phyloP scores from a whole-genome alignment of 306 rosid species.

The Prunus salicina region DNA sequence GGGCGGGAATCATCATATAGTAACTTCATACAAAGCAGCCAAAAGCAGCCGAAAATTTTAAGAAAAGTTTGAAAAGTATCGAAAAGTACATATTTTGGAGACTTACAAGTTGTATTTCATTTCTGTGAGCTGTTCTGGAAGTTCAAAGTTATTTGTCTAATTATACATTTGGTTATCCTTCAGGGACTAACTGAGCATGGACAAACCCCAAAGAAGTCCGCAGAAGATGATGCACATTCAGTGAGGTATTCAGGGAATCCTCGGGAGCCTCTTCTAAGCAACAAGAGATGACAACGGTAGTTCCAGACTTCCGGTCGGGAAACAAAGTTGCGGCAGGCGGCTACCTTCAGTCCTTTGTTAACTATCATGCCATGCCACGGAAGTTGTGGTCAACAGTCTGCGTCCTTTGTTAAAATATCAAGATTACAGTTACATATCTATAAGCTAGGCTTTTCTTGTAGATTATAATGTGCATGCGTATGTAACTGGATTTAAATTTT shows the following conservation, averaged over 20 bases:
- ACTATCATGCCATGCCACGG: neutral
- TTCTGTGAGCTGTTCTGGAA: neutral
- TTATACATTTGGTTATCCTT: slow-evolving; percentile 19
- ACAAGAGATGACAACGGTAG: slow-evolving; percentile 16
- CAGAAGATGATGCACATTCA: slow-evolving; percentile 27
- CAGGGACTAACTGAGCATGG: slow-evolving; percentile 56
- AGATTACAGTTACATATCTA: neutral
- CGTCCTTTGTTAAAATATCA: too few relatives aligned
- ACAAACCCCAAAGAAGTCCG: slow-evolving; percentile 28
- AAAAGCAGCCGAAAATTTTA: neutral
- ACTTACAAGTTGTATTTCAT: neutral
- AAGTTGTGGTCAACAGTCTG: neutral
- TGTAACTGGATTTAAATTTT: neutral
- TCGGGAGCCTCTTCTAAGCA: slow-evolving; percentile 21
- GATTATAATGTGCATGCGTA: neutral
- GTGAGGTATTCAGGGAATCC: slow-evolving; percentile 29
- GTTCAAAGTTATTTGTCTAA: neutral
- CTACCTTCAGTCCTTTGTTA: neutral
- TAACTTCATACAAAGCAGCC: neutral
- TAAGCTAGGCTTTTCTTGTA: slow-evolving; percentile 7
- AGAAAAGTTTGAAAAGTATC: neutral
- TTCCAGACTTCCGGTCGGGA: neutral
- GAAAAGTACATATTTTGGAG: neutral
- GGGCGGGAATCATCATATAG: neutral
- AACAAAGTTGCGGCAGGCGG: neutral